Base-by-base conservation (phyloP, 805 yeast genomes). In the Myxozyma vanderwaltii region DNA sequence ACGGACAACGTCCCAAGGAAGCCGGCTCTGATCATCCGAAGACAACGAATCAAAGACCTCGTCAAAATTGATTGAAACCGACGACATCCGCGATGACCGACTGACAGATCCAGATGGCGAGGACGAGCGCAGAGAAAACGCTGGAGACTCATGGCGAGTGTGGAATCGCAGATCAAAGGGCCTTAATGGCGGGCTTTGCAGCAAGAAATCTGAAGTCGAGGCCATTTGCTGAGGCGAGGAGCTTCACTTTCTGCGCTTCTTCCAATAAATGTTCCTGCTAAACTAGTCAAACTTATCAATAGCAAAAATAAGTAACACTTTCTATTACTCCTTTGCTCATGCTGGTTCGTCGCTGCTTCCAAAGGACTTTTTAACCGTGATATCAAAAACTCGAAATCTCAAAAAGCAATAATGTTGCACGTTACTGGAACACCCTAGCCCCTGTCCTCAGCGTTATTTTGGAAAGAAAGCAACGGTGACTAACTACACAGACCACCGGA, bases 1-100 rank as follows among this genome's bases (percentile, higher is more conserved):
- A 41, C 71, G 71, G 23, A 68, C 63, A 1, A 68, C 63, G 35
- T 66, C 69, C 67, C 66, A 65, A n/a, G 66, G 67, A 40, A 60
- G 36, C 26, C 57, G 40, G 40, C 43, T 51, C 40, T 35, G 53
- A 8, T 54, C 58, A 26, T 63, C 63, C 15, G 48, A 23, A 8
- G 60, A 62, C 19, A 61, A 52, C n/a, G 47, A 21, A 43, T 59
- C 63, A 19, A 59, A 51, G 24, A 52, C 64, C 10, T 63, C 67
- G 33, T 59, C 67, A 27, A 59, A 55, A 48, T 38, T 44, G 26
- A 51, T 39, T 15, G 61, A 59, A 5, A 53, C 39, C 26, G 63
- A 59, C 39, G 64, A 63, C 27, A 58, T 46, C 24, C 58, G 53
- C 8, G 66, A 63, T 41, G 66, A 63, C 51, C 39, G 60, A 21